Evolutionary conservation across 2,329 filamentous ascomycete genomes (phyloP).

Genomic region (Lachnellula subtilissima): DNA sequence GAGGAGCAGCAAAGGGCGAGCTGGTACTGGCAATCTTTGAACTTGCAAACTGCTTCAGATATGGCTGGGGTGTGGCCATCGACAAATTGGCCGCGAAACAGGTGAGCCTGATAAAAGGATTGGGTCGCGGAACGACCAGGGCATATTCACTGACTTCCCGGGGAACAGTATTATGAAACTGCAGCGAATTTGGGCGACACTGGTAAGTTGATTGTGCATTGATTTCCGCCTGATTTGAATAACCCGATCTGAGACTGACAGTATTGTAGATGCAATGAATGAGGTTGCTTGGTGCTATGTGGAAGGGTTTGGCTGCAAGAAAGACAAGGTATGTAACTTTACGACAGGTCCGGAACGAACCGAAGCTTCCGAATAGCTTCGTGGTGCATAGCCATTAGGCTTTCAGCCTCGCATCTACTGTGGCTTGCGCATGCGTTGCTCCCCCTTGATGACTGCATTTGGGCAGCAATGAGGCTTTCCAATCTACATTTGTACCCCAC

Average conservation of each 20-base stretch:
- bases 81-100: conserved; percentile 80
- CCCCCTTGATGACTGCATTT: conserved; percentile 32
- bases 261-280: conserved; percentile 80
- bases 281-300: conserved; percentile 94
- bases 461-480: conserved; percentile 40
- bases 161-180: conserved; percentile 86
- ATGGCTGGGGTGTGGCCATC: conserved; percentile 87
- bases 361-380: conserved; percentile 25
- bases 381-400: conserved; percentile 16
- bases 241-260: conserved; percentile 20
- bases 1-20: conserved; percentile 92
- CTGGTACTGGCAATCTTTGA: conserved; percentile 95
- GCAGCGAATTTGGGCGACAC: conserved; percentile 94
- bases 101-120: conserved; percentile 38
- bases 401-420: conserved; percentile 23
- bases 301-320: conserved; percentile 94
- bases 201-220: conserved; percentile 39
- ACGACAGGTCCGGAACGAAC: conserved; percentile 4
- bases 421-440: conserved; percentile 26
- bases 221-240: conserved; percentile 12
- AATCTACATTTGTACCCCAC: conserved; percentile 15
- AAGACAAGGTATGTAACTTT: conserved; percentile 77
- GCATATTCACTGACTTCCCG: conserved; percentile 18
- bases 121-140: conserved; percentile 22
- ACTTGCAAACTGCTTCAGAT: conserved; percentile 84